Base-by-base conservation (phyloP, 1,284 basidiomycete genomes). In the Trichosporon faecale region DNA sequence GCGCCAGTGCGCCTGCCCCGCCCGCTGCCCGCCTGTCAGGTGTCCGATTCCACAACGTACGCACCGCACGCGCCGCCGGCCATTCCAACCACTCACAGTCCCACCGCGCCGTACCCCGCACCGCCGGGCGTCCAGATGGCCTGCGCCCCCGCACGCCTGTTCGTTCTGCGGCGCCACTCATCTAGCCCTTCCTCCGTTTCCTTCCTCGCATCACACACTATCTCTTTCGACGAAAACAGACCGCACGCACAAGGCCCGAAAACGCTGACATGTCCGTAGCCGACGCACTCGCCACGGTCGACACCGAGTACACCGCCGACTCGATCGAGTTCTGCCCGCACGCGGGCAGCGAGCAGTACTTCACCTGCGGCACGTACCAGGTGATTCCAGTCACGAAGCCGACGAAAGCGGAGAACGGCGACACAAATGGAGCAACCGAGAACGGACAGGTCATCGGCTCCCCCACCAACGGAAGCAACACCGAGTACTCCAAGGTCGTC, bases 301-400 rank as follows among this genome's bases (percentile, higher is more conserved):
- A 94, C 81, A 96, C 94, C 0, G 83, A 85, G 16, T 91, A 88
- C 79, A 93, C 93, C 8, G 94, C 94, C n/a, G 94, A 95, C 82
- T 89, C 91, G 18, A 87, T 93, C 69, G 95, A 97, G 78, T 96
- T 94, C 80, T 95, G 93, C 77, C 94, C 93, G 14, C 86, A 88
- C 71, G 85, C 85, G 18, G 84, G 84, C 49, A 85, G 85, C 55
- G 83, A 85, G 16, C 84, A 90, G 74, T 83, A 94, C n/a, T 88
- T 97, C 73, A 90, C 90, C 1, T 94, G 93, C 77, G 94, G 94
- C 21, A 96, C 95, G 0, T 97, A 97, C 82, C 90, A 93, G 75
- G 87, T 96, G 12, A 31, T 61, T 8, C 57, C 57, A 14, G 84
- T 82, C 3, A 61, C 57, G 35, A 78, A 84, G 69, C 76, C 80